phyloP scores from a whole-genome alignment of 2,329 filamentous ascomycete species.

The Calonectria hawksworthii region DNA sequence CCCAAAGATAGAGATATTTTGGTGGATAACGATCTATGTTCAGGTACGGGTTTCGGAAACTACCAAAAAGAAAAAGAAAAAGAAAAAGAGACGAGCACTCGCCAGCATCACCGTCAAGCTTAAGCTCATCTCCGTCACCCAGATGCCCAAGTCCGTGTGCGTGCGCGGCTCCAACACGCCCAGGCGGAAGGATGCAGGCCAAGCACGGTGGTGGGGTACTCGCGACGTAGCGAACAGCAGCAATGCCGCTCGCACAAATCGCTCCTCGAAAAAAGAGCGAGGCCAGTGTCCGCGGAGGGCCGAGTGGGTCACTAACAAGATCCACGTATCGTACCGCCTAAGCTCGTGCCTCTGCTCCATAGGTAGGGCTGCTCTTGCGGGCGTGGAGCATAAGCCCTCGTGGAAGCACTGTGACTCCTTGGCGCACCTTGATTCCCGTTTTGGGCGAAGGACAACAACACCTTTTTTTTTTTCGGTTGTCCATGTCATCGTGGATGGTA shows the following conservation, averaged over 20 bases:
- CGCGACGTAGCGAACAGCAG: not conserved
- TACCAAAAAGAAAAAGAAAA: too few species aligned
- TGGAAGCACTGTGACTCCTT: not conserved
- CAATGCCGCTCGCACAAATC: not conserved
- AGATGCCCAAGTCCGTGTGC: slow-evolving; percentile 9
- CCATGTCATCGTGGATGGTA: not conserved
- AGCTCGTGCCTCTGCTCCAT: not conserved
- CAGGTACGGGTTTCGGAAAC: not conserved
- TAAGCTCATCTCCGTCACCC: not conserved
- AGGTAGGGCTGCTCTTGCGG: not conserved
- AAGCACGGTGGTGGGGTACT: not conserved
- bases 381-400: not conserved
- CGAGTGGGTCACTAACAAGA: not conserved
- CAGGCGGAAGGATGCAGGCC: slow-evolving; percentile 17
- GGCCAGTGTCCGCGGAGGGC: not conserved
- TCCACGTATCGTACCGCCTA: not conserved
- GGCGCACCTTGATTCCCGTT: not conserved
- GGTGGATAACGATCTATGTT: not conserved
- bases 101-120: not conserved
- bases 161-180: slow-evolving; percentile 14
- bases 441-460: not conserved
- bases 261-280: not conserved
- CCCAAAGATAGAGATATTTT: not conserved
- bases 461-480: not conserved
- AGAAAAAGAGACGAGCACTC: not conserved